These are phyloP conservation scores for Chlamydomonas sp. DNA, from an alignment of 139 green algal species.

Conservation along the genomic window DNA sequence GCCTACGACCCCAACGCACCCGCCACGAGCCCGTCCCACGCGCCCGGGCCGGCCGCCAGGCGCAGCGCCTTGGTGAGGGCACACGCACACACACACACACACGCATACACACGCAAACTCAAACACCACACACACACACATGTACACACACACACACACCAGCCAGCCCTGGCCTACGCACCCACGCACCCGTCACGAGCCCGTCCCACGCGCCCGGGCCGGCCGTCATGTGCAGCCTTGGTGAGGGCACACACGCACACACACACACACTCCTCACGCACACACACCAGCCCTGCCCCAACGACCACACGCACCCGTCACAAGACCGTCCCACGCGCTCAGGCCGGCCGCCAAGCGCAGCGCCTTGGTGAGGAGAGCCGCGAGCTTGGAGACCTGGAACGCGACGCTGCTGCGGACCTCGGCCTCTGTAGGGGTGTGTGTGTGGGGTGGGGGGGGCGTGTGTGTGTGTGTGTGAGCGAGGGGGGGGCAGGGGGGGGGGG, in stretches of 20 bases:
- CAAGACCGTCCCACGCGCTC: conserved; percentile 78
- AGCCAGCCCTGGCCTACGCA: neutral
- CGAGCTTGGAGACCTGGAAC: conserved; percentile 86
- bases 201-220: neutral
- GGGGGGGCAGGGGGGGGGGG: conserved; percentile 47
- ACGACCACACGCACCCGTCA: conserved; percentile 40
- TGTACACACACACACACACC: no score
- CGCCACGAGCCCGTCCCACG: conserved; percentile 83
- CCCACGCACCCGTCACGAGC: neutral
- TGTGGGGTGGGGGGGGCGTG: neutral
- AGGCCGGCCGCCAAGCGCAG: conserved; percentile 36
- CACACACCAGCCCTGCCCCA: neutral
- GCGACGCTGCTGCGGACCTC: conserved; percentile 79
- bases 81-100: no score
- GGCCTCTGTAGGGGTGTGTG: conserved; percentile 63
- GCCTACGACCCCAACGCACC: no score
- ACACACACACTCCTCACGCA: no score
- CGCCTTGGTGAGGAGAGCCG: conserved; percentile 47
- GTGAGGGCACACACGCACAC: no score
- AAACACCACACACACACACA: no score
- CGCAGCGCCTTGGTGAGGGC: conserved; percentile 49
- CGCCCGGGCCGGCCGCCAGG: conserved; percentile 30
- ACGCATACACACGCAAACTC: no score
- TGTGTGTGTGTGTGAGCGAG: neutral
- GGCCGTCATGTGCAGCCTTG: no score